A percentile compares a stretch with the other conserved stretches of the same genome.
These are phyloP conservation scores for Solanum chilense DNA, from an alignment of 257 asterid species.

Conservation along the genomic window DNA sequence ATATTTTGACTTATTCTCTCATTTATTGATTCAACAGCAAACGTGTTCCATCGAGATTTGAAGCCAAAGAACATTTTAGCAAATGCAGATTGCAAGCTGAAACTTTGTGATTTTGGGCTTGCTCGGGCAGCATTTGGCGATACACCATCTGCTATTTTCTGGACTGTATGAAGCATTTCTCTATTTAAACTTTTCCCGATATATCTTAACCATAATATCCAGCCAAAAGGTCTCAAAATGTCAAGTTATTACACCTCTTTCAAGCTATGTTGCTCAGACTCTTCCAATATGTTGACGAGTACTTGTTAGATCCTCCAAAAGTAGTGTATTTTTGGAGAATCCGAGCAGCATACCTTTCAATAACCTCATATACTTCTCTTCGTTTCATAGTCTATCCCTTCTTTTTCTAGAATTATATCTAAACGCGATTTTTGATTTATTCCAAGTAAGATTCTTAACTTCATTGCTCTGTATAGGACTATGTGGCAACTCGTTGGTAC, in stretches of 20 bases:
- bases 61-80: slow-evolving; percentile 97
- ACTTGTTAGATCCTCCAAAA: neutral
- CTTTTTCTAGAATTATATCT: neutral
- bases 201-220: neutral
- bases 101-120: slow-evolving; percentile 95
- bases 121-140: slow-evolving; percentile 95
- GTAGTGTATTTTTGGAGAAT: neutral
- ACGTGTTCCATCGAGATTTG: slow-evolving; percentile 84
- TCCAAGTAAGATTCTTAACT: neutral
- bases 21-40: slow-evolving; percentile 41
- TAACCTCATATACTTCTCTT: neutral
- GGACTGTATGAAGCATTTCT: slow-evolving; percentile 72
- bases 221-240: neutral
- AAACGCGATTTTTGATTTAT: neutral
- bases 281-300: neutral
- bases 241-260: neutral
- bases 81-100: slow-evolving; percentile 93
- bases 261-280: neutral
- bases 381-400: neutral
- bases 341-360: neutral
- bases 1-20: neutral
- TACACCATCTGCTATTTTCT: slow-evolving; percentile 88
- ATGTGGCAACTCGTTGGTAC: slow-evolving; percentile 98
- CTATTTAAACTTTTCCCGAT: neutral
- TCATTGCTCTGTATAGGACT: slow-evolving; percentile 46